Base-by-base conservation (phyloP, 805 yeast species). In the Metschnikowia koreensis region DNA sequence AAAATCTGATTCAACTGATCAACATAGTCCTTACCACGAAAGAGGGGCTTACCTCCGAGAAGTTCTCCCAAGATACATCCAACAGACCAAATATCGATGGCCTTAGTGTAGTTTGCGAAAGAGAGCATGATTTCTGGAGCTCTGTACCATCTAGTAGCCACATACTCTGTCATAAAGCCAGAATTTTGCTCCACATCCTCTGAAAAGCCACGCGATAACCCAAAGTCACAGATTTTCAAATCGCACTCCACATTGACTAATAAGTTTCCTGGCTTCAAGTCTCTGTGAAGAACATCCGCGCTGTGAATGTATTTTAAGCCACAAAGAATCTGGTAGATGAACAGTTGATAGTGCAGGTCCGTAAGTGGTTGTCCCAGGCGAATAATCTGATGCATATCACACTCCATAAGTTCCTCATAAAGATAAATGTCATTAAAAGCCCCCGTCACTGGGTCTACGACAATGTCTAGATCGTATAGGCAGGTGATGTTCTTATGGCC, bases 91-190 rank as follows among this genome's bases (percentile, higher is more conserved):
- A 94, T 81, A 68, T 94, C 99, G 53, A 94, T 93, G 26, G 99
- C 97, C 71, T 90, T 92, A 6, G 98, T 89, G 69, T 93, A 93
- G 53, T 92, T 89, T 67, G 94, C 96, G 74, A 89, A 90, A 57
- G 96, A 86, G 50, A 94, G 77, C 91, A 94, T 93, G 69, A 94
- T 91, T 66, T 94, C 99, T 0, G 99, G 99, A 3, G 99, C 99
- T 60, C 99, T 78, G 70, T 94, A 94, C 99, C 99, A 94, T 67
- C 99, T 80, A 0, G 99, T 94, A 33, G 99, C 98, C 28, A 94
- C 99, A 66, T 94, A 94, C 68, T 93, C 98, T 1, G 99, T 94
- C 76, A 93, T 74, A 63, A 90, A 93, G n/a, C 97, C 97, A 33
- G 88, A 87, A 60, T 91, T 90, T 60, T 85, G 88, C 54, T 85